Percentiles rank a stretch among this genome's conserved stretches.
Evolutionary conservation across 2,329 filamentous ascomycete genomes (phyloP).

Genomic region (Lasiodiplodia hormozganensis): DNA sequence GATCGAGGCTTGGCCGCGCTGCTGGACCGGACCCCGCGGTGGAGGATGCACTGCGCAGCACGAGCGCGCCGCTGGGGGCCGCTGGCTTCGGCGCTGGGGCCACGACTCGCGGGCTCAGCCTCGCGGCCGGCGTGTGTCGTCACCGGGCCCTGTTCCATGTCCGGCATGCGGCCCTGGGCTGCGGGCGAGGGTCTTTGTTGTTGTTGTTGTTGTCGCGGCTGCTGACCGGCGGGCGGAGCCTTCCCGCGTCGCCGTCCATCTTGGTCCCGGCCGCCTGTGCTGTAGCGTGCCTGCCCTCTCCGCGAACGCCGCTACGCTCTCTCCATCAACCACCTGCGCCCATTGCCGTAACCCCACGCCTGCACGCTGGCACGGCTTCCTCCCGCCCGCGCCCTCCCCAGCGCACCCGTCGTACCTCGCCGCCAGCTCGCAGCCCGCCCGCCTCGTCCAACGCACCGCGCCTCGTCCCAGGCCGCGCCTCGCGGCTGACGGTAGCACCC

Average conservation of each 20-base stretch:
- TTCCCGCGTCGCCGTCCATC: background rate
- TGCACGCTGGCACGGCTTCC: slow-evolving; percentile 3
- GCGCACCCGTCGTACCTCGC: slow-evolving; percentile 21
- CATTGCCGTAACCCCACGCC: background rate
- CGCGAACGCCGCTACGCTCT: slow-evolving; percentile 4
- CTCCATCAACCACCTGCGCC: slow-evolving; percentile 5
- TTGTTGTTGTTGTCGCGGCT: slow-evolving; percentile 11
- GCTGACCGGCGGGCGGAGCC: slow-evolving; percentile 5
- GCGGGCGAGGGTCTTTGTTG: background rate
- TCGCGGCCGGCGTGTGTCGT: slow-evolving; percentile 25
- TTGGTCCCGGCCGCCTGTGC: background rate
- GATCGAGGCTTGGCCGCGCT: background rate
- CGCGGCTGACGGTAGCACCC: slow-evolving; percentile 29
- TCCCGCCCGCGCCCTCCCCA: background rate
- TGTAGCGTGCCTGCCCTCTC: slow-evolving; percentile 5
- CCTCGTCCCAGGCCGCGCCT: slow-evolving; percentile 25
- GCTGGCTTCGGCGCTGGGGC: slow-evolving; percentile 11
- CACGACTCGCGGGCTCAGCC: slow-evolving; percentile 27
- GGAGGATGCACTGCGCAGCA: slow-evolving; percentile 19
- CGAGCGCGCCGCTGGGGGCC: slow-evolving; percentile 17
- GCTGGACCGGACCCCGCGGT: slow-evolving; percentile 16
- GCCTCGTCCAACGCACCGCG: slow-evolving; percentile 6
- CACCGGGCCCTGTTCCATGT: slow-evolving; percentile 12
- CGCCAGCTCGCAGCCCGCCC: slow-evolving; percentile 9
- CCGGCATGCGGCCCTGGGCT: background rate